Base-by-base conservation (phyloP, 371 early-diverging fungal species). In the Saksenaea vasiformis region DNA sequence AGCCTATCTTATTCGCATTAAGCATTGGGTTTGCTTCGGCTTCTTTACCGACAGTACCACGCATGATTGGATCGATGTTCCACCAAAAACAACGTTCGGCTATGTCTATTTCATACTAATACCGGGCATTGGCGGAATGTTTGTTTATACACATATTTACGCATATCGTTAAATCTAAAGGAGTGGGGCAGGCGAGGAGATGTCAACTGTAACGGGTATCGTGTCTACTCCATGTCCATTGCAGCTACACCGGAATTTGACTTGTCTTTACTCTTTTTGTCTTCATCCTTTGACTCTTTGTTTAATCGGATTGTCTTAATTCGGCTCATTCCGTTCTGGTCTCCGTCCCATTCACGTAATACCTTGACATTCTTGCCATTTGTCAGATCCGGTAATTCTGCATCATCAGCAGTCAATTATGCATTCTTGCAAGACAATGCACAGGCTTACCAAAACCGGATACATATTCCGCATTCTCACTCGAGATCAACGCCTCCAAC, bases 341-440 rank as follows among this genome's bases (percentile, higher is more conserved):
- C 87, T 8, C 87, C 86, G 64, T 87, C 84, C 87, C 86, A 87
- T 28, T 79, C 73, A 44, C 83, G 80, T 37, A 87, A 62, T 5
- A 82, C 22, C 61, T 79, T 73, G 35, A 87, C 72, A 36, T 71
- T 77, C 63, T 85, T 85, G 31, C 80, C 79, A 56, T 82, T 85
- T 19, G 84, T 79, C 58, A 87, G 69, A 60, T 85, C 85, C 14
- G 87, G 87, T 39, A 87, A 61, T 62, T 85, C 87, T 87, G 64
- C 58, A 60, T 15, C 44, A 64, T 47, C 7, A 61, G 13, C 3
- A 28, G 31, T 36, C n/a, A 34, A 17, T 26, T 13, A 41, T 37
- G 15, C 11, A 47, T 37, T 31, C 43, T 39, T 13, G 24, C 10
- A 13, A 26, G 19, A 22, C 24, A 22, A 41, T 68, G 62, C 65